Evolutionary conservation across 1,139 yeast genomes (phyloP), one percentile per base, ranked within the genome.

Genomic region (Debaryomyces fabryi): DNA sequence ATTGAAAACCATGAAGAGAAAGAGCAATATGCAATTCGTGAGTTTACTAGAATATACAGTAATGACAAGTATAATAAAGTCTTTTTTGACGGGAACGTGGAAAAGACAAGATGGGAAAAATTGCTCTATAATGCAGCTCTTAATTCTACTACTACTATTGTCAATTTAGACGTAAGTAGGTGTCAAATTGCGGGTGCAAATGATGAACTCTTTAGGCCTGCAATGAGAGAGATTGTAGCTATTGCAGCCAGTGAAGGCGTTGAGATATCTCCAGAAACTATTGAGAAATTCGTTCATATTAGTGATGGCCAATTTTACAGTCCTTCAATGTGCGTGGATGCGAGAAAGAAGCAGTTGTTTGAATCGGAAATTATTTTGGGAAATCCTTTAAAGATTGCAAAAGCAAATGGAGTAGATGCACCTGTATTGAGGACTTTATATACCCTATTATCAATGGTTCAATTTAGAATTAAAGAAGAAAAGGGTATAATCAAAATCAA

Each of bases 241-340:
- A 79, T 86, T 51, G 95, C 95, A 20, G 78, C 76, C 48, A 76
- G 82, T 20, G 87, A 81, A 48, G 89, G 89, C 4, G 79, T 82
- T 42, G 72, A 67, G 1, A 59, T 85, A 39, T 80, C 79, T 9
- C 74, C 67, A 33, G 70, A 65, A 4, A 65, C 71, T 39, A 74
- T 77, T 49, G 77, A 81, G 18, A 64, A 59, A 50, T 81, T 82
- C 76, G 65, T 82, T 46, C 79, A 78, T 57, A 72, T 81, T 38
- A 87, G 86, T 50, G 87, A 83, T 56, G 88, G 88, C 3, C 67
- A 75, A 29, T 83, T 81, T 69, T 86, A 84, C 61, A 68, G 78
- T 35, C 93, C 93, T 0, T 85, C 91, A 16, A 86, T 86, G 91
- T 76, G 82, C 55, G 83, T 87, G 12, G 96, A 87, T 63, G 72